Evolutionary conservation across 2,329 filamentous ascomycete genomes (phyloP), one percentile per base, ranked within the genome.

Genomic region (Plenodomus tracheiphilus): DNA sequence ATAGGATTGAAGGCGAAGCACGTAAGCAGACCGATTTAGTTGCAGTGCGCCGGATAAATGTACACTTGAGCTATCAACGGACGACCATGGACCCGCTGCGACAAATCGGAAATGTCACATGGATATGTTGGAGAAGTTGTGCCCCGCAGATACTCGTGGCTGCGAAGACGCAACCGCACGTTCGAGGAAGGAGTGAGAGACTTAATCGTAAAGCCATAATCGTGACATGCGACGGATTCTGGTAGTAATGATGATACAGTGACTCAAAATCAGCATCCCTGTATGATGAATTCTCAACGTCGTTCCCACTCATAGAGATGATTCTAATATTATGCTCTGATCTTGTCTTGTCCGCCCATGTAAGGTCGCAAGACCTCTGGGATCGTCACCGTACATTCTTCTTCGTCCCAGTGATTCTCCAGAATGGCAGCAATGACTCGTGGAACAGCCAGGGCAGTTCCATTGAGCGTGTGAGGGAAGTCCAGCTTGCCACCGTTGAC

Each of bases 401-500:
- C 66, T 64, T 91, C 87, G 64, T 94, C 83, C 89, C 92, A 99
- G 1, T 91, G 88, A 64, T 92, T 91, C 78, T 99, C 94, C 56
- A 99, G 69, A 42, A 99, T 80, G 5, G 91, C 92, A 19, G 94
- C 92, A 50, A 99, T 70, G 11, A 99, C 88, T 43, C 94, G 81
- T 3, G 94, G 94, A 32, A 97, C 87, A 1, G 94, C 94, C 63
- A 97, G 78, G 0, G 93, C 94, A 1, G 94, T 99, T 0, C 93
- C 95, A 69, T 99, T 99, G 32, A 96, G 80, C 0, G 94, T 99
- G 76, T 89, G 91, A 13, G 92, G 91, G 70, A 91, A 97, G 1
- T 80, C 79, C 35, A 87, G 74, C 66, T 81, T 84, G n/a, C 69
- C 68, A 9, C 47, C 58, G 35, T 74, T 74, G 11, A 79, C 54